phyloP scores from a whole-genome alignment of 306 rosid species.

The Cyamopsis tetragonoloba region DNA sequence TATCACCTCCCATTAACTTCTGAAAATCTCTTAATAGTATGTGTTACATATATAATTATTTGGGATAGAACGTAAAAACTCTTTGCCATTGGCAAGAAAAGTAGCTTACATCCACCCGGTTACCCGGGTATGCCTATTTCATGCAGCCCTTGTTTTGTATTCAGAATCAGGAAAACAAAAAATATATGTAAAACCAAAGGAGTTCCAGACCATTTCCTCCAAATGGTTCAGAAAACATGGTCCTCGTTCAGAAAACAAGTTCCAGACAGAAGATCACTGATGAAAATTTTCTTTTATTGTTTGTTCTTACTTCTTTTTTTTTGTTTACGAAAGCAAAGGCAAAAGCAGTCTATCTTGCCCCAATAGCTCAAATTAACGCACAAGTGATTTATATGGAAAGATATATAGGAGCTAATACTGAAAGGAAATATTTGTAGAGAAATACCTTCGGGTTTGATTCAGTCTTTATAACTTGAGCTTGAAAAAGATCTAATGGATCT shows the following conservation, averaged over 20 bases:
- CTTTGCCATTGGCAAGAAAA: not conserved
- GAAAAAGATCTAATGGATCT: conserved; percentile 82
- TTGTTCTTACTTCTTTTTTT: conserved; percentile 3
- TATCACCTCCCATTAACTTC: not conserved
- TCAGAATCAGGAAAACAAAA: not conserved
- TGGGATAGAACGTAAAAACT: not conserved
- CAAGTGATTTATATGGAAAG: conserved; percentile 7
- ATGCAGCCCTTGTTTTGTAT: not conserved
- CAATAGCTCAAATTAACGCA: conserved; percentile 3
- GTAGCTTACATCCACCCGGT: not conserved
- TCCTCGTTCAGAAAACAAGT: too few species aligned
- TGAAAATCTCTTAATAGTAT: not conserved
- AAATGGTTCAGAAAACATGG: not conserved
- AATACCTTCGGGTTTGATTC: conserved; percentile 93
- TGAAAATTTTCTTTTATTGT: not conserved
- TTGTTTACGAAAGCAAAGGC: not conserved
- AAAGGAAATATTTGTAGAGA: conserved; percentile 17
- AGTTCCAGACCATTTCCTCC: not conserved
- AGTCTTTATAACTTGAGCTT: conserved; percentile 63
- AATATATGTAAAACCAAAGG: not conserved
- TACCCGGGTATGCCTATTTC: too few species aligned
- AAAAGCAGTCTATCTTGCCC: not conserved
- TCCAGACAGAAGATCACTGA: not conserved
- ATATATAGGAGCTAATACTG: not conserved
- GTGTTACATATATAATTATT: not conserved